Evolutionary conservation across 257 asterid species (phyloP).

Genomic region (Jaltomata sinuosa): DNA sequence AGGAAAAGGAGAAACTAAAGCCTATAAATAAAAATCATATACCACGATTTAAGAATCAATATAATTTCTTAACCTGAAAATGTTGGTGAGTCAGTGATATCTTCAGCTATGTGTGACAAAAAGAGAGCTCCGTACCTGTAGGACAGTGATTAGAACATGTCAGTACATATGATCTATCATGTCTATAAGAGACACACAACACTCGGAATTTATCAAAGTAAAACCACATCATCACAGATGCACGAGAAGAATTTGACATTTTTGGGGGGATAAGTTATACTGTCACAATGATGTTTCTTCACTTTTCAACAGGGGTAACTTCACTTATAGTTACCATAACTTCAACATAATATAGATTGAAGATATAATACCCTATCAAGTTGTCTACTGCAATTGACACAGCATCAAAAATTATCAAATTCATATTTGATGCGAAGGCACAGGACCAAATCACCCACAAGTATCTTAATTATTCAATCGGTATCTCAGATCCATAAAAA

Average conservation of each 20-base stretch:
- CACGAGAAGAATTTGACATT: neutral
- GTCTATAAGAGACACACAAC: neutral
- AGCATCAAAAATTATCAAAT: neutral
- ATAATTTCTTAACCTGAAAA: constrained; percentile 57
- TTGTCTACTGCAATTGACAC: neutral
- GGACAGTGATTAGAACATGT: neutral
- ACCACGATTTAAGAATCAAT: neutral
- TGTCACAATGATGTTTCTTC: neutral
- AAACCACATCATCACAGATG: neutral
- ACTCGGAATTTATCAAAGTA: neutral
- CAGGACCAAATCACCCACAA: neutral
- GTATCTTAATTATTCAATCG: neutral
- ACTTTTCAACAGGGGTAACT: neutral
- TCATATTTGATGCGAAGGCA: neutral
- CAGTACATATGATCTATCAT: neutral
- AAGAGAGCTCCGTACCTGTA: constrained; percentile 76
- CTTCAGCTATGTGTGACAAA: constrained; percentile 67
- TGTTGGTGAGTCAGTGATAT: constrained; percentile 55
- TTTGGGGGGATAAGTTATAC: neutral
- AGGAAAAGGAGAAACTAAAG: constrained; percentile 5
- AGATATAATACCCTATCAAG: neutral
- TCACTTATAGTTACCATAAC: neutral
- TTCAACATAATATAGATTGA: neutral
- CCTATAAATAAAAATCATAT: neutral
- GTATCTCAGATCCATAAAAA: neutral